Percentiles rank a stretch among this genome's conserved stretches.
Conservation (phyloP, 2,329 filamentous ascomycete genomes). For the Periconia sp. region DNA sequence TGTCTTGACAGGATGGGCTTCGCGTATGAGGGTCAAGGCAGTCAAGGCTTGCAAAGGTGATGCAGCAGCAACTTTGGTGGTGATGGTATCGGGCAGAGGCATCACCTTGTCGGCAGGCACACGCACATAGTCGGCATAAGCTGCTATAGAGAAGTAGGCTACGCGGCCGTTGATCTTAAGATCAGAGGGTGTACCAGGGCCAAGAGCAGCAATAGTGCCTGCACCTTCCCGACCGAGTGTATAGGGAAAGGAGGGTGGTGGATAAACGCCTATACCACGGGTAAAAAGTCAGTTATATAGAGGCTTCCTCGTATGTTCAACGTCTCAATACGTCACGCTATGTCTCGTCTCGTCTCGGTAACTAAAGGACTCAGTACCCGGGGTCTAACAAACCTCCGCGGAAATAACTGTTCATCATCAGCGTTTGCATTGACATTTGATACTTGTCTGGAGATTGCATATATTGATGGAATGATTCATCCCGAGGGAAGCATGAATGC, state of each 20-base stretch:
- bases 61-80: slow-evolving; percentile 66
- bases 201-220: slow-evolving; percentile 68
- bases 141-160: slow-evolving; percentile 62
- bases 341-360: no score
- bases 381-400: no score
- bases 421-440: no score
- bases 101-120: slow-evolving; percentile 58
- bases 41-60: slow-evolving; percentile 80
- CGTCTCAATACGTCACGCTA: no score
- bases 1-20: slow-evolving; percentile 69
- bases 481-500: neutral
- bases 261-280: slow-evolving; percentile 60
- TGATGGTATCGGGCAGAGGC: slow-evolving; percentile 64
- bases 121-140: slow-evolving; percentile 63
- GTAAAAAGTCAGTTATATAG: neutral
- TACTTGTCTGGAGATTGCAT: neutral
- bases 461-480: neutral
- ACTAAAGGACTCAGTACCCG: no score
- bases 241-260: slow-evolving; percentile 66
- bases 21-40: slow-evolving; percentile 75
- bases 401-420: no score
- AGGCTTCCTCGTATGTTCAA: no score
- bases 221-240: slow-evolving; percentile 79
- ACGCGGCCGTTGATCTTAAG: slow-evolving; percentile 70
- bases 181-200: slow-evolving; percentile 54